Base-by-base conservation (phyloP, 1,284 basidiomycete genomes). In the Clitocybe nebularis region DNA sequence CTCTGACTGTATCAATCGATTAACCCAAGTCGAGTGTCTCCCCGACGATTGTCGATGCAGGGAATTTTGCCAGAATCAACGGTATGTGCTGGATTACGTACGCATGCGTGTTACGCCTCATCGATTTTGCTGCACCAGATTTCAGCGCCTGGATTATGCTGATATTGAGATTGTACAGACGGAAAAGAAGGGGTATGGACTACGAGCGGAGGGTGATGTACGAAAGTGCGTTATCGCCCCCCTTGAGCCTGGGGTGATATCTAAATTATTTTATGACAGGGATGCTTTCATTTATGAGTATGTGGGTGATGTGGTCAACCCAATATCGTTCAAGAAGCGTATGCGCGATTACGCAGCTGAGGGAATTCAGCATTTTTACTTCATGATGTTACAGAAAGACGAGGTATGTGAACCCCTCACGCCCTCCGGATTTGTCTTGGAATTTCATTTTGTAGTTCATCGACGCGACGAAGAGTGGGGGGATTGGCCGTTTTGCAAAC, bases 351-450 rank as follows among this genome's bases (percentile, higher is more conserved):
- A 99, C 61, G 93, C 84, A 1, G 77, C 86, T 30, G 93, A 97
- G 62, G 94, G 94, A 11, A 93, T 98, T 50, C 75, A 82, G 44
- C 95, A 99, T 64, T 99, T 99, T 58, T 99, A 99, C 68, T 99
- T 99, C 59, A 99, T 99, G 96, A 95, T 97, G 89, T 68, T 99
- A 43, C 96, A 98, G 65, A 93, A 91, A 56, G 93, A 97, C 54
- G 93, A 99, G 77, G 92, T 92, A 50, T 48, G 81, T 54, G 19
- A 33, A 13, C 30, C 25, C 19, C 14, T 32, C 22, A 24, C 22
- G 36, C n/a, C 23, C 33, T 41, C 8, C 44, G 10, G 16, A 39
- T 35, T 10, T 24, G 13, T 20, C 7, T 5, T 24, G n/a, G 20
- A 39, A 30, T 22, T 21, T 21, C 39, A 39, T 41, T 45, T 26